phyloP scores from a whole-genome alignment of 2,329 filamentous ascomycete species.

The Colletotrichum somersetense region DNA sequence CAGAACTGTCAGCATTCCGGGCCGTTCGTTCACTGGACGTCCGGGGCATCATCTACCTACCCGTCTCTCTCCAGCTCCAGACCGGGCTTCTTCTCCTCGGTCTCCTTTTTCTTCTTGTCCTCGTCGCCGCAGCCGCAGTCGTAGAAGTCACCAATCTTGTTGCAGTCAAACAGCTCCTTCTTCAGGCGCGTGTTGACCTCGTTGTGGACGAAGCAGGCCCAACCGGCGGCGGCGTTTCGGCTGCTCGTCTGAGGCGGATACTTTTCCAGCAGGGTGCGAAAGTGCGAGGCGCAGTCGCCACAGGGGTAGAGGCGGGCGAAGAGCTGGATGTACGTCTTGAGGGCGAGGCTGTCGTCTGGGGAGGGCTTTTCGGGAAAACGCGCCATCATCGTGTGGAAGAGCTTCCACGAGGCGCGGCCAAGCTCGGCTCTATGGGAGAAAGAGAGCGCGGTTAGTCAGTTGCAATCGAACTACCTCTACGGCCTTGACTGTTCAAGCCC shows the following conservation, averaged over 20 bases:
- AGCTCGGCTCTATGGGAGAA: conserved; percentile 66
- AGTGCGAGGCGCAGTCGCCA: conserved; percentile 77
- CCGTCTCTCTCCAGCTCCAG: conserved; percentile 37
- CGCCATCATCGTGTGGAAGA: conserved; percentile 78
- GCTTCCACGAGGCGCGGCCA: conserved; percentile 76
- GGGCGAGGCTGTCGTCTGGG: conserved; percentile 70
- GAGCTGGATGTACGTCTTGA: conserved; percentile 74
- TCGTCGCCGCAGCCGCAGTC: conserved; percentile 80
- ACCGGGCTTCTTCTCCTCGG: conserved; percentile 32
- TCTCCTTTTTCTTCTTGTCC: conserved; percentile 58
- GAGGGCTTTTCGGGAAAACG: conserved; percentile 76
- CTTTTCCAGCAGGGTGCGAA: conserved; percentile 70
- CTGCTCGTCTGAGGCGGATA: conserved; percentile 75
- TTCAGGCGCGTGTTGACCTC: conserved; percentile 73
- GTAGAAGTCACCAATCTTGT: conserved; percentile 77
- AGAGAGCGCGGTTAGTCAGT: conserved; percentile 25
- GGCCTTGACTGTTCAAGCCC: conserved; percentile 5
- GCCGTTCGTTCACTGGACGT: no score
- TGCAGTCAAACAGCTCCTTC: conserved; percentile 74
- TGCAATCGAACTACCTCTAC: neutral
- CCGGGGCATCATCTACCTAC: conserved; percentile 4
- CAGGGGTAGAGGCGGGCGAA: conserved; percentile 79
- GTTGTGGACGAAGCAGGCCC: conserved; percentile 78
- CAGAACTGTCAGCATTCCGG: conserved; percentile 13
- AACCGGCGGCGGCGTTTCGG: conserved; percentile 73